Percentiles rank a stretch among this genome's conserved stretches.
These are phyloP conservation scores for Suhomyces yuchorum DNA, from an alignment of 1,139 yeast species.

Conservation along the genomic window DNA sequence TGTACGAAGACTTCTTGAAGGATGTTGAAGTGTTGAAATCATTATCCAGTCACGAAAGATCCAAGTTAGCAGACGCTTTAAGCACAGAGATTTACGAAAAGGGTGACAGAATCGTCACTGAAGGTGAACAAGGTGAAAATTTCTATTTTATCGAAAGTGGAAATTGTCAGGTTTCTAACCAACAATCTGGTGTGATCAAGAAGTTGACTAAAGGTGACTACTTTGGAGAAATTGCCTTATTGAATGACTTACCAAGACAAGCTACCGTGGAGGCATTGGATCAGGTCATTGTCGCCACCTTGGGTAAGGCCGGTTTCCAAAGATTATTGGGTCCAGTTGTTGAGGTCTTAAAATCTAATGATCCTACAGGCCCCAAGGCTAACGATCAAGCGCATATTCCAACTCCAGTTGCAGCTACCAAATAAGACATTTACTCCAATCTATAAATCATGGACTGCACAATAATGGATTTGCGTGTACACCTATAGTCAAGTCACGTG, in stretches of 20 bases:
- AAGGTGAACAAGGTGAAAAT: constrained; percentile 91
- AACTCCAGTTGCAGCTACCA: constrained; percentile 2
- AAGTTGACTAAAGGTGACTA: constrained; percentile 80
- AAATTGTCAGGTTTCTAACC: constrained; percentile 66
- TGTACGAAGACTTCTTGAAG: constrained; percentile 87
- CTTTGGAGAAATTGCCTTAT: constrained; percentile 92
- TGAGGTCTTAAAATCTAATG: constrained; percentile 75
- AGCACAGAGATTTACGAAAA: constrained; percentile 72
- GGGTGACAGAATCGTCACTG: constrained; percentile 76
- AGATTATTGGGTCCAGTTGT: constrained; percentile 93
- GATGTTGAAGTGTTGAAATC: constrained; percentile 79
- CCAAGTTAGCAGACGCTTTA: constrained; percentile 92
- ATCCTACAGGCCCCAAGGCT: constrained; percentile 54
- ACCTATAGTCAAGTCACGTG: neutral
- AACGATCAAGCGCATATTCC: constrained; percentile 1
- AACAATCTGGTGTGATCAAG: constrained; percentile 61
- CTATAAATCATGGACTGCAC: neutral
- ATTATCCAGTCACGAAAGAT: constrained; percentile 80
- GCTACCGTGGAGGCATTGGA: constrained; percentile 86
- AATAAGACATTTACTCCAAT: neutral
- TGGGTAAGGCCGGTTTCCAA: constrained; percentile 91
- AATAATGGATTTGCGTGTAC: neutral
- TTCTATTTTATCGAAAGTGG: constrained; percentile 91
- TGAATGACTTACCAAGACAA: constrained; percentile 90
- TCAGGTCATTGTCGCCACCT: constrained; percentile 80